Base-by-base conservation (phyloP, 805 yeast species). In the Dipodascus geniculatus region DNA sequence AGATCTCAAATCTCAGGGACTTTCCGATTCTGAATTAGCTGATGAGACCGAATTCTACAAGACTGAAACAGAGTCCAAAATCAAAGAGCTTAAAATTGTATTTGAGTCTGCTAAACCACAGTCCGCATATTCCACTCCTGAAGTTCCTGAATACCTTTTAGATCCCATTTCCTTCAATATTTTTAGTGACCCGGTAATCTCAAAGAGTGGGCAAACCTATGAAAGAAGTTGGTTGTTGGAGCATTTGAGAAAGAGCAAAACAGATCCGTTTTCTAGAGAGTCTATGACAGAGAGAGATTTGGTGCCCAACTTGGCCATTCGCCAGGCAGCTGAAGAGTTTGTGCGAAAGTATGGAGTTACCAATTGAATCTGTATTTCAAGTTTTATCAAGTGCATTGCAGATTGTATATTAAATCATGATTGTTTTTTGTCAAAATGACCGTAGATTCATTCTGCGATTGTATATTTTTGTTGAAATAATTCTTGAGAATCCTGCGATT, bases 221-320 rank as follows among this genome's bases (percentile, higher is more conserved):
- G 78, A 74, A 55, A 65, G 68, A 50, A 56, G 74, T 2, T 66
- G 69, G 64, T 58, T 70, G 42, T 55, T 71, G 42, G 67, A 68
- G 54, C 74, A 73, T 61, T 58, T 74, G 53, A 64, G 63, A 53
- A 65, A 60, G 47, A 69, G 65, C 23, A 58, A 64, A 17, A 65
- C 61, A 33, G 79, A 74, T 58, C 79, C 79, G 3, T 59, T 75
- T 42, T 69, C 76, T 1, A 62, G 76, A 54, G 61, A 63, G 53
- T 65, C 68, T 1, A 58, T 74, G 35, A 60, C 56, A 14, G 67
- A 65, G 22, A 55, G 55, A 28, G 73, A 75, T 44, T 56, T 74
- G 31, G 64, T 70, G 35, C 75, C 77, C 1, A 74, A 75, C 53
- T 56, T 73, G 52, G 72, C 68, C 4, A 53, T 74, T 4, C 70